Percentiles rank a stretch among this genome's conserved stretches.
Conservation (phyloP, 305 asterid species). For the Fraxinus paxiana region DNA sequence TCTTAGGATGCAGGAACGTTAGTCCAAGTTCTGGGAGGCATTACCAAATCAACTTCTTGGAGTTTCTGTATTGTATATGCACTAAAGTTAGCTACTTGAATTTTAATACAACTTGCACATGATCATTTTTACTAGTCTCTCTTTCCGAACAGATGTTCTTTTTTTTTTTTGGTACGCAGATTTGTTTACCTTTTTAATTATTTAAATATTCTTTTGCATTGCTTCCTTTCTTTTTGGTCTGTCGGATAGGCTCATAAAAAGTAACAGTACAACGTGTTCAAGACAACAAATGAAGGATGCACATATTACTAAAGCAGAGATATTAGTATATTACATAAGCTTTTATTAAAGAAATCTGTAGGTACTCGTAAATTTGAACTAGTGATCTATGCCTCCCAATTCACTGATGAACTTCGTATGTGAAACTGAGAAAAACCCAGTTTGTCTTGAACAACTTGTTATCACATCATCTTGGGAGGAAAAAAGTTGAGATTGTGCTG, state of each 20-base stretch:
- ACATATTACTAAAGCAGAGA: neutral
- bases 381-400: conserved; percentile 1
- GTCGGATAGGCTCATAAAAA: neutral
- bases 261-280: neutral
- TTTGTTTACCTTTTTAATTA: neutral
- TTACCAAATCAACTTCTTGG: neutral
- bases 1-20: neutral
- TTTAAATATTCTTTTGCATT: neutral
- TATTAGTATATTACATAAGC: neutral
- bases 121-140: neutral
- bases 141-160: neutral
- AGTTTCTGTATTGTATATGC: conserved; percentile 1
- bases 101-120: neutral
- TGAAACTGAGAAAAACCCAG: conserved; percentile 2
- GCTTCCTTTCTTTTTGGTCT: neutral
- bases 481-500: neutral
- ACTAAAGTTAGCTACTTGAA: neutral
- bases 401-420: neutral
- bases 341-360: neutral
- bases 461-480: neutral
- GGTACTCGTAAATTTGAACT: neutral
- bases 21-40: conserved; percentile 8
- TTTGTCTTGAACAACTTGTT: conserved; percentile 4
- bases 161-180: too few species aligned
- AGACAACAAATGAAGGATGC: neutral